Evolutionary conservation across 805 yeast species (phyloP).

Genomic region (Candida tallmaniae): DNA sequence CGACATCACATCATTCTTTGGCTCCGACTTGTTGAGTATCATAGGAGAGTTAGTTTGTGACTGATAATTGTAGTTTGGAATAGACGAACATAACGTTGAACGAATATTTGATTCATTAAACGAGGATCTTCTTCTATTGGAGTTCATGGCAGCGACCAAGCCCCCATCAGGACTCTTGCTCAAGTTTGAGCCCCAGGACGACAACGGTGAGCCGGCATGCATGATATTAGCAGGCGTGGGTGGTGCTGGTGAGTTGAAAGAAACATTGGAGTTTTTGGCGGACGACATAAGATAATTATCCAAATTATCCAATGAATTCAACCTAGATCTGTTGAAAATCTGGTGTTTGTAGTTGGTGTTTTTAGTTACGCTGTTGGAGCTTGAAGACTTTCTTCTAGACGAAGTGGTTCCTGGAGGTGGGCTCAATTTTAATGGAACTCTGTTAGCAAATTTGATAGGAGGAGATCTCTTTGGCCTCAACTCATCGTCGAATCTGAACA

Average conservation of each 20-base stretch:
- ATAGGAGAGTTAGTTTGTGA: conserved; percentile 1
- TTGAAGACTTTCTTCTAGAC: conserved; percentile 25
- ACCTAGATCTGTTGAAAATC: conserved; percentile 34
- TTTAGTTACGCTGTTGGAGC: conserved; percentile 13
- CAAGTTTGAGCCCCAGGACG: conserved; percentile 14
- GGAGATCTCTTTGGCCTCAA: conserved; percentile 20
- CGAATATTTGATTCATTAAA: conserved; percentile 37
- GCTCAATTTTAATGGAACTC: conserved; percentile 34
- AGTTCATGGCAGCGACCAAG: conserved; percentile 5
- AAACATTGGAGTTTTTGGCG: conserved; percentile 32
- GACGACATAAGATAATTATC: conserved; percentile 39
- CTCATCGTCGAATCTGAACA: conserved; percentile 16
- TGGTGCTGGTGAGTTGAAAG: conserved; percentile 32
- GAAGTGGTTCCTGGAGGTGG: conserved; percentile 28
- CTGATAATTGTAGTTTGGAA: background rate
- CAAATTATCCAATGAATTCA: conserved; percentile 39
- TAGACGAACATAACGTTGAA: conserved; percentile 20
- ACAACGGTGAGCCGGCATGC: conserved; percentile 8
- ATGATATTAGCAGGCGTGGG: conserved; percentile 2
- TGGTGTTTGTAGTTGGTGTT: conserved; percentile 22
- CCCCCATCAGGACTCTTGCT: conserved; percentile 13
- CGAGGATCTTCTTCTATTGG: conserved; percentile 32
- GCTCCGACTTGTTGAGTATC: background rate
- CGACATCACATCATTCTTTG: conserved; percentile 19
- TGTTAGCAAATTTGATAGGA: conserved; percentile 39